Base-by-base conservation (phyloP, 1,284 basidiomycete species). In the Cerrena zonata region DNA sequence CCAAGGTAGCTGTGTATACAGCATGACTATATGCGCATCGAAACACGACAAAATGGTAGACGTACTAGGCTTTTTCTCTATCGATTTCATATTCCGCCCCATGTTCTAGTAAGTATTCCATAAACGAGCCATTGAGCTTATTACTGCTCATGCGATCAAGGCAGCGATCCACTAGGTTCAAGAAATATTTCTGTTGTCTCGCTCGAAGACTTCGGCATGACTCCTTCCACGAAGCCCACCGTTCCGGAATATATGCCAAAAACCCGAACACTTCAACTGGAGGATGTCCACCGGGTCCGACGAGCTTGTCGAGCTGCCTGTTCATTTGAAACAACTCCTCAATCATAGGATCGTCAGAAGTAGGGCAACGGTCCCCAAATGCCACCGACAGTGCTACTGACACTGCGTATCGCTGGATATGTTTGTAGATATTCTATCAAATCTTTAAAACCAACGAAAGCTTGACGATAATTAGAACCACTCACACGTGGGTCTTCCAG, bases 201-300 rank as follows among this genome's bases (percentile, higher is more conserved):
- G 45, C 54, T 30, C 60, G 55, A 30, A 64, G 54, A 24, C 59
- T 46, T 22, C 54, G 53, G 43, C 56, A 59, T 4, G 59, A 47
- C 2, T 47, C 51, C 52, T 69, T 70, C 69, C 69, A 70, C 13
- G 58, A 44, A 4, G 68, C 68, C 57, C 61, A 65, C 19, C 61
- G 45, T 48, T 61, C 63, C 5, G 68, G 69, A 41, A 70, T 58
- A 48, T 69, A 60, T 37, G 63, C 62, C 24, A 70, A 60, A 49
- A 66, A 53, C 5, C 68, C 68, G 38, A 71, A 49, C 4, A 69
- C 49, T 45, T 70, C 68, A 13, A 71, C 49, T 13, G 69, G 68
- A 7, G 70, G 65, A 22, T 63, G 59, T 24, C 61, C 55, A 42
- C 68, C 67, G 11, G 65, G 63, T 43, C 49, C 62, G 34, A 67